Conservation (phyloP, 2,329 filamentous ascomycete genomes). For the Fusarium albosuccineum region DNA sequence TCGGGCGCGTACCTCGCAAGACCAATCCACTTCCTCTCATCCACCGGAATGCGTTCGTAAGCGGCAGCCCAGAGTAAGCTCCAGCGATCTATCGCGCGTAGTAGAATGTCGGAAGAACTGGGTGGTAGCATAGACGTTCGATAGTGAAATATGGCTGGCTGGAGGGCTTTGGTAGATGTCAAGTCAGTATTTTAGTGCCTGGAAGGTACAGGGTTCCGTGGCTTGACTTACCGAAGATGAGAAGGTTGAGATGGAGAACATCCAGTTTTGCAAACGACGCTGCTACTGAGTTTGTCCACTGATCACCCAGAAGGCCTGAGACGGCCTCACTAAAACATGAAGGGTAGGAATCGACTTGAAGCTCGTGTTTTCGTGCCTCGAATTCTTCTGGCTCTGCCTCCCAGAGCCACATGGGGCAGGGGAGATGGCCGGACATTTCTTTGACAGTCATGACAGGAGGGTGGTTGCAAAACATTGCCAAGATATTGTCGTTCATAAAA, state of each 20-base stretch:
- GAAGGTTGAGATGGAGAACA: slow-evolving; percentile 8
- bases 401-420: slow-evolving; percentile 27
- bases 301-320: slow-evolving; percentile 10
- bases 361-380: neutral
- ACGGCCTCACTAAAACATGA: neutral
- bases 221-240: neutral
- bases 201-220: neutral
- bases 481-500: slow-evolving; percentile 18
- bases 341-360: neutral
- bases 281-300: neutral
- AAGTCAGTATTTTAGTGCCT: neutral
- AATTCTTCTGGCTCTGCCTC: slow-evolving; percentile 24
- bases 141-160: slow-evolving; percentile 18
- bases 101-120: neutral
- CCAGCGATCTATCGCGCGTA: slow-evolving; percentile 31
- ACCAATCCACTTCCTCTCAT: slow-evolving; percentile 24
- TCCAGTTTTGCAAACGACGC: slow-evolving; percentile 4
- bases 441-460: slow-evolving; percentile 19
- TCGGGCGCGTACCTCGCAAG: slow-evolving; percentile 24
- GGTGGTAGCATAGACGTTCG: slow-evolving; percentile 11
- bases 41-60: neutral
- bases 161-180: slow-evolving; percentile 4
- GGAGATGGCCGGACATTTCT: slow-evolving; percentile 33
- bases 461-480: slow-evolving; percentile 28
- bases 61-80: slow-evolving; percentile 16